Evolutionary conservation across 805 yeast species (phyloP).

Genomic region (Nakazawaea ishiwadae): DNA sequence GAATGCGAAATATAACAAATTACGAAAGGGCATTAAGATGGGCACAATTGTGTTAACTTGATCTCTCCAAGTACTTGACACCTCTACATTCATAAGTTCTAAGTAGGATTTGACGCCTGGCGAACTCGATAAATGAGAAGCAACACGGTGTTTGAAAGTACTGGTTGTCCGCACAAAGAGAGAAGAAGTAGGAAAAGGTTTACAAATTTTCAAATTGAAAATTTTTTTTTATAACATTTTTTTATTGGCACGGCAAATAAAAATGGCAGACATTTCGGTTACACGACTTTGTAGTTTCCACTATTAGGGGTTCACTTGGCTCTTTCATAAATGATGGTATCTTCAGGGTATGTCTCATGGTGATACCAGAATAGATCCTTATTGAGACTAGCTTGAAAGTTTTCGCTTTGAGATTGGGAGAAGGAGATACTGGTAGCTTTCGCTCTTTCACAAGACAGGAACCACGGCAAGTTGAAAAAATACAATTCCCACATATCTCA

Average conservation of each 20-base stretch:
- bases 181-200: conserved; percentile 16
- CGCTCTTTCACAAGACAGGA: too few relatives aligned
- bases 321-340: too few relatives aligned
- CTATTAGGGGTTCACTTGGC: too few relatives aligned
- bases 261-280: background rate
- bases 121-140: conserved; percentile 32
- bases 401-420: too few relatives aligned
- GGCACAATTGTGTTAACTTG: conserved; percentile 34
- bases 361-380: too few relatives aligned
- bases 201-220: conserved; percentile 13
- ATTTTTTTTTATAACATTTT: background rate
- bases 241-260: conserved; percentile 1
- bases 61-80: conserved; percentile 75
- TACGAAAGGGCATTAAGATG: conserved; percentile 68
- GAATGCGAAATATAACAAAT: conserved; percentile 23
- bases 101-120: conserved; percentile 14
- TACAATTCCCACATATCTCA: too few relatives aligned
- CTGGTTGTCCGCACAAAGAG: conserved; percentile 70
- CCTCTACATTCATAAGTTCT: conserved; percentile 31
- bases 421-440: too few relatives aligned
- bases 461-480: too few relatives aligned
- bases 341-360: too few relatives aligned
- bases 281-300: background rate
- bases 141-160: conserved; percentile 66
- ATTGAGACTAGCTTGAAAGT: too few relatives aligned